Evolutionary conservation across 169 alveolate genomes (phyloP).

Genomic region (Babesia divergens): DNA sequence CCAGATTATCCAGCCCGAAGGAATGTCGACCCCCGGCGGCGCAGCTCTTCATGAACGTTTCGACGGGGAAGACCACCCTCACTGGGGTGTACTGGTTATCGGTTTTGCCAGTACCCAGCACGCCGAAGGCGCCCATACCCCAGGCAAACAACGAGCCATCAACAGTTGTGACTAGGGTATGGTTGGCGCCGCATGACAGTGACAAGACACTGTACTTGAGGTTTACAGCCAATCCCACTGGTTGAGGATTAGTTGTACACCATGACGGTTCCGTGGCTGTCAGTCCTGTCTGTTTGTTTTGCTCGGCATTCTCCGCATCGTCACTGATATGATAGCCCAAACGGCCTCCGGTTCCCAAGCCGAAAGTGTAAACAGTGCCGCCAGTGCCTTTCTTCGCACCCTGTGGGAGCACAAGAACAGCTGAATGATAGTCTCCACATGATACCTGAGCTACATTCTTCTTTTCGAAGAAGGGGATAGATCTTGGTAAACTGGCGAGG

Average conservation of each 20-base stretch:
- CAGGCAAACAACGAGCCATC: conserved; percentile 75
- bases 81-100: conserved; percentile 67
- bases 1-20: conserved; percentile 63
- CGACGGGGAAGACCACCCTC: conserved; percentile 48
- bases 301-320: neutral
- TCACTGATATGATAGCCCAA: conserved; percentile 61
- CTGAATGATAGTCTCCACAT: conserved; percentile 71
- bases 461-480: conserved; percentile 59
- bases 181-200: conserved; percentile 81
- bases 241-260: conserved; percentile 77
- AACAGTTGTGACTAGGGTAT: conserved; percentile 72
- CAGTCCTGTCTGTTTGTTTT: neutral
- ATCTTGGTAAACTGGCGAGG: conserved; percentile 52
- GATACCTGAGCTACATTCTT: conserved; percentile 59
- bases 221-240: conserved; percentile 65
- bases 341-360: conserved; percentile 77
- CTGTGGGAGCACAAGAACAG: conserved; percentile 59
- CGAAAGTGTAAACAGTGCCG: conserved; percentile 77
- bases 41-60: conserved; percentile 53
- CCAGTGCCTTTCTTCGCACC: conserved; percentile 36
- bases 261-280: conserved; percentile 65
- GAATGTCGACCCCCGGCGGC: conserved; percentile 74
- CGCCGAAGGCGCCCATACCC: conserved; percentile 81
- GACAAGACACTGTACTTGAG: conserved; percentile 55
- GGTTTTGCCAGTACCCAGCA: conserved; percentile 76